Evolutionary conservation across 441 rosid genomes (phyloP).

Genomic region (Adansonia madagascariensis): DNA sequence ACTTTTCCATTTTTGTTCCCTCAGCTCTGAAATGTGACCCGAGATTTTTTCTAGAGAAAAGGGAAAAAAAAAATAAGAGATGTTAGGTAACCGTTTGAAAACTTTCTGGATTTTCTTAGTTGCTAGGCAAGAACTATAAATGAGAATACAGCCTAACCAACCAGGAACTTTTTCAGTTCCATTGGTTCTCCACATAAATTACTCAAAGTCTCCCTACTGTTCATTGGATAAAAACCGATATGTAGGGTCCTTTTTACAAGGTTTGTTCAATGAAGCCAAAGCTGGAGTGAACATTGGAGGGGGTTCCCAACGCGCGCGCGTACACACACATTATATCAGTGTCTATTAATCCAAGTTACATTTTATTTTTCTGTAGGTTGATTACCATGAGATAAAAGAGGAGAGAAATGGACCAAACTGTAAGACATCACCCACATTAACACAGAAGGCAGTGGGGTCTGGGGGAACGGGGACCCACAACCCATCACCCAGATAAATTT

Average conservation of each 20-base stretch:
- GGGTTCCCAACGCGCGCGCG: slow-evolving; percentile 4
- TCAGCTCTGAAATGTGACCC: not conserved
- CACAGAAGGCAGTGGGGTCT: slow-evolving; percentile 74
- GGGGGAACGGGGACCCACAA: slow-evolving; percentile 81
- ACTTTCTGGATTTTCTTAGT: not conserved
- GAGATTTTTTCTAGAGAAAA: not conserved
- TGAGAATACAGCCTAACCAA: not conserved
- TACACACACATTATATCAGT: not conserved
- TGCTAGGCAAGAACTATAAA: not conserved
- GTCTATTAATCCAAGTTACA: slow-evolving; percentile 32
- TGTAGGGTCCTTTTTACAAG: slow-evolving; percentile 19
- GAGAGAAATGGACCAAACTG: slow-evolving; percentile 45
- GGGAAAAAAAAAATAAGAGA: not conserved
- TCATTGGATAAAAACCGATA: slow-evolving; percentile 35
- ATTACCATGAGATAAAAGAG: not conserved
- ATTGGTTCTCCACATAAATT: slow-evolving; percentile 17
- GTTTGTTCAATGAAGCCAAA: not conserved
- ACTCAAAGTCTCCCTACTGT: not conserved
- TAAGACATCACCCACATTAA: slow-evolving; percentile 88
- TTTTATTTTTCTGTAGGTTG: not conserved
- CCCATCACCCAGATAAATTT: slow-evolving; percentile 55
- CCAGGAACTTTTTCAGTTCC: slow-evolving; percentile 29
- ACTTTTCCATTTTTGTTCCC: not conserved
- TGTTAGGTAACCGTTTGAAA: not conserved
- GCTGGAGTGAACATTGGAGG: not conserved